Evolutionary conservation across 164 flowering plant species (phyloP), one percentile per base, ranked within the genome.

Genomic region (Tetrastigma voinierianum): DNA sequence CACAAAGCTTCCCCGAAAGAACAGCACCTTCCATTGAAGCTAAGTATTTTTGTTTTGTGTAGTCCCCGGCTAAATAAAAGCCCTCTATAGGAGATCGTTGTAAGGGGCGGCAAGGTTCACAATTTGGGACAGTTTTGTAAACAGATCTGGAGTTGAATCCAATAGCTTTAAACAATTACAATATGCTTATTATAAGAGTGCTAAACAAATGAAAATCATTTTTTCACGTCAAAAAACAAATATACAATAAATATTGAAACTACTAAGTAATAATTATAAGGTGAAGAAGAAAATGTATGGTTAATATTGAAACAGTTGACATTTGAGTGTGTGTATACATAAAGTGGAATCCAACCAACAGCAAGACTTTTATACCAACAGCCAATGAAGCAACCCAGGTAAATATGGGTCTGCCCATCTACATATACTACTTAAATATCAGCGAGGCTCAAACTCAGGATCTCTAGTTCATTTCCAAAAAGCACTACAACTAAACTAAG

Each of bases 11-110:
- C 48, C 99, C 99, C 40, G 98, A 95, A 12, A 95, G 83, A 66
- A 95, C 98, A 70, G 99, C 99, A 67, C 99, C 99, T 83, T 95
- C 99, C 99, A 95, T 95, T 47, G 99, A 95, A 66, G 99, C 99
- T 82, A 95, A 82, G 76, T 95, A 95, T 73, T 92, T 95, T 72
- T 95, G 99, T 72, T 92, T 95, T 58, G 99, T 95, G 80, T 89
- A 95, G 70, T 95, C 98, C 61, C 97, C 99, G 44, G 98, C 90
- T 76, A 95, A 81, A 74, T 95, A 95, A 68, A 95, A 92, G 12
- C 99, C 99, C 67, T 89, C 85, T 48, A 95, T 43, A 0, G 99
- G 99, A 61, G 99, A 92, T 79, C 86, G 86, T 81, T 95, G 98
- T 24, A 88, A 69, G 15, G 98, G 99, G 8, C 97, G 97, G 66